Conservation (phyloP, 441 rosid genomes). For the Populus hybrid region DNA sequence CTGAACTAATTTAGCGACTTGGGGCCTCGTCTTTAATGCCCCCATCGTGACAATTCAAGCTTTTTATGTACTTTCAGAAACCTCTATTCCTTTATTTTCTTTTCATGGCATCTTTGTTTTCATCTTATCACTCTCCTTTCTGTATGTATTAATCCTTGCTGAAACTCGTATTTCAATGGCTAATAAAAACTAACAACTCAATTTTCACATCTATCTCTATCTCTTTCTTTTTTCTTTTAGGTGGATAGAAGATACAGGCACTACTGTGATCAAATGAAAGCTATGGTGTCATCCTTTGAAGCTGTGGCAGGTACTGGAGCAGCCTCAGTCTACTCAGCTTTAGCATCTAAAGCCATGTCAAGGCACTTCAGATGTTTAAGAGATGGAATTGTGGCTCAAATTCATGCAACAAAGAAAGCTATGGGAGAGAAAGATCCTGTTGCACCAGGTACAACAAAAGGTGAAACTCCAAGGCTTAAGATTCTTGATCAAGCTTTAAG, state of each 20-base stretch:
- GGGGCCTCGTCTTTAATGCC: slow-evolving; percentile 64
- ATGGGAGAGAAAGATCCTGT: slow-evolving; percentile 87
- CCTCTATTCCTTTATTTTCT: slow-evolving; percentile 37
- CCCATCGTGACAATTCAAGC: slow-evolving; percentile 42
- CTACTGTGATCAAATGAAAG: slow-evolving; percentile 92
- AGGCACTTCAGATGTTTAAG: slow-evolving; percentile 87
- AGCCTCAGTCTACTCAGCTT: slow-evolving; percentile 73
- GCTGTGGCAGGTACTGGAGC: slow-evolving; percentile 72
- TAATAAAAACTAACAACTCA: neutral
- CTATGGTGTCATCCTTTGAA: slow-evolving; percentile 74
- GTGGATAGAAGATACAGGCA: slow-evolving; percentile 85
- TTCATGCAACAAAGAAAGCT: slow-evolving; percentile 75
- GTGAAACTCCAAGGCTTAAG: slow-evolving; percentile 83
- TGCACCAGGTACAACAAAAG: slow-evolving; percentile 62
- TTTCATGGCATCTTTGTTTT: slow-evolving; percentile 25
- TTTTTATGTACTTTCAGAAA: slow-evolving; percentile 43
- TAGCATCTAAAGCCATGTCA: slow-evolving; percentile 97
- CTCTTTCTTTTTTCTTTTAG: slow-evolving; percentile 27
- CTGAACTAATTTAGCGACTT: slow-evolving; percentile 64
- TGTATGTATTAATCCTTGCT: neutral
- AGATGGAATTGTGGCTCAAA: slow-evolving; percentile 76
- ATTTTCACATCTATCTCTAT: slow-evolving; percentile 16
- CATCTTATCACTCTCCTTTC: slow-evolving; percentile 5
- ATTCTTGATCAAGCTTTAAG: slow-evolving; percentile 76
- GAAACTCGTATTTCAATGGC: slow-evolving; percentile 13